Evolutionary conservation across 169 alveolate genomes (phyloP).

Genomic region (Sarcocystis neurona): DNA sequence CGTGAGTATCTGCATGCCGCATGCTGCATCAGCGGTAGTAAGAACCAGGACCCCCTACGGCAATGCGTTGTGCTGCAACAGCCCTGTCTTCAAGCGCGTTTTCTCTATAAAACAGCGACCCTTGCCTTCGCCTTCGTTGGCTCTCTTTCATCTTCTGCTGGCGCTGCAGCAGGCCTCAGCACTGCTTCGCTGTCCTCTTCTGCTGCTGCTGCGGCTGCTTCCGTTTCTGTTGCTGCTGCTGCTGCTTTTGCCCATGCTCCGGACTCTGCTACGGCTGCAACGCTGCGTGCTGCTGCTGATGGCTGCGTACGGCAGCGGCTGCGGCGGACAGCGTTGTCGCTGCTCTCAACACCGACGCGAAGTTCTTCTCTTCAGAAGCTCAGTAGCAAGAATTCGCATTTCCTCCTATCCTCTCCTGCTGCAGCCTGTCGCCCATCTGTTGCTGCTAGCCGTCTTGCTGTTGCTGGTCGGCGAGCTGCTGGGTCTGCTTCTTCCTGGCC

Average conservation of each 20-base stretch:
- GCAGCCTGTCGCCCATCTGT: not conserved
- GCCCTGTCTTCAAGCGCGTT: no score
- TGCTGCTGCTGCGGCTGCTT: not conserved
- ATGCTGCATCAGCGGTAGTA: not conserved
- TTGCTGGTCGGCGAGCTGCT: not conserved
- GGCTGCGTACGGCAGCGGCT: not conserved
- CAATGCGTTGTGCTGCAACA: no score
- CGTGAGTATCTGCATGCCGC: not conserved
- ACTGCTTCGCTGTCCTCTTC: not conserved
- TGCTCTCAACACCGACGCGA: no score
- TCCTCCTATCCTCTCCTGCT: not conserved
- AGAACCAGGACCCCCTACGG: no score
- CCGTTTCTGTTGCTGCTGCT: not conserved
- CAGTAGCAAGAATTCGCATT: not conserved
- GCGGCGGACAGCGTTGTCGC: no score
- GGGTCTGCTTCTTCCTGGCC: not conserved
- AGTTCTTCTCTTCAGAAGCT: no score
- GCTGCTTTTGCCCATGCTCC: slow-evolving; percentile 9
- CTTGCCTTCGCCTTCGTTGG: no score
- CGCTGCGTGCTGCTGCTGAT: not conserved
- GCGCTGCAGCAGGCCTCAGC: slow-evolving; percentile 16
- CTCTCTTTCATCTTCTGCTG: no score
- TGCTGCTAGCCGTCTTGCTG: not conserved
- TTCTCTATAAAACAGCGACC: no score
- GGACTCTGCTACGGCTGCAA: not conserved